Base-by-base conservation (phyloP, 1,139 yeast genomes). In the Debaryomyces singareniensis region DNA sequence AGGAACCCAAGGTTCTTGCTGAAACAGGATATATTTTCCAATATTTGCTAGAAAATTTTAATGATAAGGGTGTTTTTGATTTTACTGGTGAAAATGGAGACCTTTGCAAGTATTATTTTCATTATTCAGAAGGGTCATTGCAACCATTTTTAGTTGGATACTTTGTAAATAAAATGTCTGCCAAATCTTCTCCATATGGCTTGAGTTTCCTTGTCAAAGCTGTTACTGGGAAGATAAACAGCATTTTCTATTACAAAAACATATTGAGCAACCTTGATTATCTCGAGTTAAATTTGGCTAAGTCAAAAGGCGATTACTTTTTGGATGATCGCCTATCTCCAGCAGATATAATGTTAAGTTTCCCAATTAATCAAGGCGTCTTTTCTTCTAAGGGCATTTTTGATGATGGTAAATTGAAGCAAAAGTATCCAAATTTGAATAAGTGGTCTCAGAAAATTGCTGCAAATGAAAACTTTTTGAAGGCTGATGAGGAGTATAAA, bases 61-160 rank as follows among this genome's bases (percentile, higher is more conserved):
- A 62, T 35, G 37, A 47, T 10, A 28, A 37, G 10, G 45, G 51
- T 7, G 51, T 42, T 22, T 49, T 65, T 31, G 35, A 39, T 3
- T 61, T 65, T 1, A 32, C 32, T 1, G 42, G 48, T 10, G 46
- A 49, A 7, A 61, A 56, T 3, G 36, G 49, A 29, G 55, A 53
- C 18, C 33, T 43, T 33, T 58, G 55, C 16, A 60, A 53, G 28
- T 65, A 60, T 43, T 63, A 47, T 41, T 50, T 59, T 28, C 64
- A 62, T 38, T 65, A 53, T 31, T 37, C 63, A n/a, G 71, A 65
- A 42, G 68, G 66, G 2, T 47, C 61, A 5, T 46, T 65, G 26
- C 68, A 63, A 41, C 55, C 58, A 3, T 38, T 41, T 16, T 45
- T 60, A 35, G 66, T 64, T 5, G 42, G 59, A 3, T 40, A 57